Evolutionary conservation across 768 basidiomycete species (phyloP).

Genomic region (Boletellus ananiceps): DNA sequence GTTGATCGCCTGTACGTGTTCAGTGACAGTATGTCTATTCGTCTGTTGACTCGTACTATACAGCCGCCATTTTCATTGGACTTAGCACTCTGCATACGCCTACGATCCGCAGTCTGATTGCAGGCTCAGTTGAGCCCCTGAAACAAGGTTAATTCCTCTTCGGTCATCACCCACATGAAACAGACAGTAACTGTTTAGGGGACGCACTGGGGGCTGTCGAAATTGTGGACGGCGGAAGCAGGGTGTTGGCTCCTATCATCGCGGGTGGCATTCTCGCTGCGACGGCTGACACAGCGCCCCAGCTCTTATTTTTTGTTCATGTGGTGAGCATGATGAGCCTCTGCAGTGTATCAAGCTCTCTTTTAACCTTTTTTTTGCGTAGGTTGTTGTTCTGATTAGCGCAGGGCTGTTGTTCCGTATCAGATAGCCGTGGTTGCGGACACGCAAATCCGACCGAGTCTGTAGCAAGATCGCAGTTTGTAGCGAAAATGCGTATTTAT

Average conservation of each 20-base stretch:
- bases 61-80: slow-evolving; percentile 20
- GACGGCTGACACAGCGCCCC: slow-evolving; percentile 18
- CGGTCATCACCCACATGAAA: no score
- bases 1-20: slow-evolving; percentile 15
- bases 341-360: no score
- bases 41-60: neutral
- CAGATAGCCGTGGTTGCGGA: no score
- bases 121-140: slow-evolving; percentile 24
- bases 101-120: slow-evolving; percentile 23
- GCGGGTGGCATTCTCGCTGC: slow-evolving; percentile 28
- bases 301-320: slow-evolving; percentile 24
- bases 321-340: slow-evolving; percentile 9
- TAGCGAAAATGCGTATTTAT: no score
- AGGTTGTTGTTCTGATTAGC: no score
- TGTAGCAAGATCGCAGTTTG: no score
- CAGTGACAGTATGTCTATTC: neutral
- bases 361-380: no score
- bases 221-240: slow-evolving; percentile 22
- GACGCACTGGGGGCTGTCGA: slow-evolving; percentile 27
- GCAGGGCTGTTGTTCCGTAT: no score
- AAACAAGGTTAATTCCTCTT: slow-evolving; percentile 21
- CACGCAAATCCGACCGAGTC: no score
- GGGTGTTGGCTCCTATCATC: slow-evolving; percentile 25
- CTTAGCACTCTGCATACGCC: slow-evolving; percentile 14
- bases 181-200: slow-evolving; percentile 12